A percentile compares a stretch with the other conserved stretches of the same genome.
Conservation (phyloP, 768 basidiomycete species). For the Suillus discolor region DNA sequence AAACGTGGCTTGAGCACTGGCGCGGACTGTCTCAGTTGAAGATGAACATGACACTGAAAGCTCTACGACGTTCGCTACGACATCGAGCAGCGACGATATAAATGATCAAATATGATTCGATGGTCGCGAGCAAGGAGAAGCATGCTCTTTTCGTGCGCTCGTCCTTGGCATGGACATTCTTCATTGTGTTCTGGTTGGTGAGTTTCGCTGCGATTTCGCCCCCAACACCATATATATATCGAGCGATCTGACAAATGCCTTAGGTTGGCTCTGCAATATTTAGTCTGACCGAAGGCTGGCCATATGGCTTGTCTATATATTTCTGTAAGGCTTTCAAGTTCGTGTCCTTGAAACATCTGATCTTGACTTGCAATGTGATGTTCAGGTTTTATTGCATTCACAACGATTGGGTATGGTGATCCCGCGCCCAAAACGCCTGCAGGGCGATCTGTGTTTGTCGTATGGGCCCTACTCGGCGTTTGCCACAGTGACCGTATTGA, state of each 20-base stretch:
- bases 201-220: slow-evolving; percentile 18
- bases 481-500: slow-evolving; percentile 72
- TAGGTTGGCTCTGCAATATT: slow-evolving; percentile 75
- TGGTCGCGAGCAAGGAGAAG: slow-evolving; percentile 43
- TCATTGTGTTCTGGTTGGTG: slow-evolving; percentile 81
- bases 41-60: neutral
- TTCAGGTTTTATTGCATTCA: slow-evolving; percentile 71
- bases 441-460: slow-evolving; percentile 75
- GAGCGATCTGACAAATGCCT: neutral
- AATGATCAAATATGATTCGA: slow-evolving; percentile 21
- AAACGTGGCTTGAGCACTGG: neutral
- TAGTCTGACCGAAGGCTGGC: slow-evolving; percentile 68
- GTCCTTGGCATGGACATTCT: slow-evolving; percentile 55
- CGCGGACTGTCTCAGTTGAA: neutral
- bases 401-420: slow-evolving; percentile 77
- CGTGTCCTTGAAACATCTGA: neutral
- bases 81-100: slow-evolving; percentile 11
- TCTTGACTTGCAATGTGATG: neutral
- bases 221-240: neutral
- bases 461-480: slow-evolving; percentile 81
- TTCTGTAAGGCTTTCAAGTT: slow-evolving; percentile 55
- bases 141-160: slow-evolving; percentile 62
- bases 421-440: slow-evolving; percentile 60
- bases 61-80: slow-evolving; percentile 18
- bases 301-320: slow-evolving; percentile 63